Evolutionary conservation across 2,329 filamentous ascomycete genomes (phyloP).

Genomic region (Tolypocladium tundrense): DNA sequence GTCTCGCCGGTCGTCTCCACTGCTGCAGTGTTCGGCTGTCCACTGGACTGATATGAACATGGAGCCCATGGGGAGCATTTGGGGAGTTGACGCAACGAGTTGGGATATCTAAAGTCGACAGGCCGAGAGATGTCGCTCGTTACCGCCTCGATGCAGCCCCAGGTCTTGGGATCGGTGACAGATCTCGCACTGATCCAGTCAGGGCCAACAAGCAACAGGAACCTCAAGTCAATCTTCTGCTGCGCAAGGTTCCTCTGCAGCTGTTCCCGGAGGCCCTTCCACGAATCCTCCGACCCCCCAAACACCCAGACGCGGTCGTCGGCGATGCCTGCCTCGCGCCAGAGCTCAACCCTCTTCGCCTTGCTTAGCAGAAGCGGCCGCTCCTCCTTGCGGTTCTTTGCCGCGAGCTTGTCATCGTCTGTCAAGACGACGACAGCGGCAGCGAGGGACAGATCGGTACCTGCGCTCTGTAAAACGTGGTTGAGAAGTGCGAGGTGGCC

Average conservation of each 20-base stretch:
- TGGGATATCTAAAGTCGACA: slow-evolving; percentile 14
- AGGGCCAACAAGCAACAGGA: slow-evolving; percentile 13
- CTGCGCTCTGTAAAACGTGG: slow-evolving; percentile 16
- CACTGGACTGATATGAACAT: no score
- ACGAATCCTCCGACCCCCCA: slow-evolving; percentile 7
- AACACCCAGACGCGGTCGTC: slow-evolving; percentile 16
- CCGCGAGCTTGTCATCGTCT: slow-evolving; percentile 11
- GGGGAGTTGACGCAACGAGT: slow-evolving; percentile 11
- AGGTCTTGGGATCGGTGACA: slow-evolving; percentile 7
- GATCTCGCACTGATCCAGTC: slow-evolving; percentile 9
- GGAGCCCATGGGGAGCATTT: slow-evolving; percentile 9
- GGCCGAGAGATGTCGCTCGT: slow-evolving; percentile 14
- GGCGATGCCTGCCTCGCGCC: slow-evolving; percentile 7
- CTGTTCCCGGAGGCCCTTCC: slow-evolving; percentile 6
- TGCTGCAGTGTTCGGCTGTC: neutral
- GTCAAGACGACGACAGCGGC: slow-evolving; percentile 20
- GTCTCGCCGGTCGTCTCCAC: neutral
- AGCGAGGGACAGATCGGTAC: slow-evolving; percentile 16
- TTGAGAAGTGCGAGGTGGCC: slow-evolving; percentile 21
- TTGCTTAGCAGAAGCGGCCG: slow-evolving; percentile 8
- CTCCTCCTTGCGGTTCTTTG: slow-evolving; percentile 10
- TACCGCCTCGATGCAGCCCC: slow-evolving; percentile 13
- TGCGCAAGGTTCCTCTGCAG: slow-evolving; percentile 3
- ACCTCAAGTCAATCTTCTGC: slow-evolving; percentile 9
- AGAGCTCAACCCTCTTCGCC: slow-evolving; percentile 14